Base-by-base conservation (phyloP, 805 yeast genomes). In the Hanseniaspora thailandica region DNA sequence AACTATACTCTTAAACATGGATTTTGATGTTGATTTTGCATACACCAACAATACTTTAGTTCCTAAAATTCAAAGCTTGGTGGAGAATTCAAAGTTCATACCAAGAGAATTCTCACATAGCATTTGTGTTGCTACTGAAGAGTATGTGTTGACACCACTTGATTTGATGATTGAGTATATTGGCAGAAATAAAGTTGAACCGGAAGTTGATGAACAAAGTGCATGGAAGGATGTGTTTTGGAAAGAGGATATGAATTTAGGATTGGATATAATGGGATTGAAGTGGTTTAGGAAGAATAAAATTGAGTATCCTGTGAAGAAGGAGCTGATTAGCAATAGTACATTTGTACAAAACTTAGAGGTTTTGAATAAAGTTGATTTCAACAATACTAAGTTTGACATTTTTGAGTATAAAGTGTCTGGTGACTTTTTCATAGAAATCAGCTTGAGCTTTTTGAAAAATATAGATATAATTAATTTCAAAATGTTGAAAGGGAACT, bases 151-250 rank as follows among this genome's bases (percentile, higher is more conserved):
- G 20, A 50, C 54, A 2, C 54, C 54, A 9, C 30, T 50, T 8
- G 54, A 50, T 22, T 43, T 50, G 31, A 35, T 50, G 54, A 50
- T 50, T 35, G 54, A 50, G 36, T 50, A 50, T 23, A 45, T 50
- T 7, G 45, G 47, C 3, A 35, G 54, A 43, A 50, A 50, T 19
- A 50, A 50, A 33, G 47, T 26, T 19, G 53, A 49, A 13, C 22
- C 34, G 8, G 43, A 39, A 10, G 17, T 13, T 3, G 25, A 34
- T 22, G 26, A 31, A 13, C 17, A 30, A 13, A 15, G 8, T 9
- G 17, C 13, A 23, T 4, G 15, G 2, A 20, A 31, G 12, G 34
- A 10, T 41, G 44, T 35, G 4, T 50, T 43, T 35, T 50, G 54
- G 54, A 34, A 35, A 13, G 47, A 50, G 5, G 25, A 40, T 15